Conservation (phyloP, 495 filamentous ascomycete species). For the Glonium stellatum region DNA sequence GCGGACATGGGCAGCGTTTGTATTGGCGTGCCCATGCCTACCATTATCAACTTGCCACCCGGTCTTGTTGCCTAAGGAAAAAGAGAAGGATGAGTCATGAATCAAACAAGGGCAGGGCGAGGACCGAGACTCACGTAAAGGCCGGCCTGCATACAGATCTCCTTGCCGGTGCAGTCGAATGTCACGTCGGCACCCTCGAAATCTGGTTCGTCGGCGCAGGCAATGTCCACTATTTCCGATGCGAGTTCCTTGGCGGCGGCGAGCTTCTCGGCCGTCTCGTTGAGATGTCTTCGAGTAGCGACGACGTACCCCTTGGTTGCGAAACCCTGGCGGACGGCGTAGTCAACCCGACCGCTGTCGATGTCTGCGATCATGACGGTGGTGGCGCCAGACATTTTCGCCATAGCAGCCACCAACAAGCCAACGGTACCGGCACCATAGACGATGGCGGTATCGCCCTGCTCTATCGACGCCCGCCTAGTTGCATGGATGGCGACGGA, state of each 20-base stretch:
- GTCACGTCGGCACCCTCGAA: conserved; percentile 31
- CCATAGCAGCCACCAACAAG: conserved; percentile 31
- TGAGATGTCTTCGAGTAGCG: conserved; percentile 18
- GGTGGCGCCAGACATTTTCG: conserved; percentile 28
- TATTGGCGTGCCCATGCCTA: conserved; percentile 34
- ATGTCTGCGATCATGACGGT: conserved; percentile 33
- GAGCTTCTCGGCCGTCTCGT: conserved; percentile 22
- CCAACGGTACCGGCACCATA: conserved; percentile 34
- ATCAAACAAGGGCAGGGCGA: background rate
- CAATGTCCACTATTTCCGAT: conserved; percentile 23
- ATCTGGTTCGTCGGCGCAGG: conserved; percentile 24
- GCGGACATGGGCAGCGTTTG: conserved; percentile 33
- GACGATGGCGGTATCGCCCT: conserved; percentile 31
- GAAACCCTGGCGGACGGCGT: conserved; percentile 29
- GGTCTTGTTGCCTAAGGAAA: conserved; percentile 31
- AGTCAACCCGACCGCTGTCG: conserved; percentile 29
- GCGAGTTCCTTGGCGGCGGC: conserved; percentile 27
- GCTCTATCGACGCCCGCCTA: conserved; percentile 27
- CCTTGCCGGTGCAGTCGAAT: conserved; percentile 35
- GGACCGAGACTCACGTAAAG: conserved; percentile 27
- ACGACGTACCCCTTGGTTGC: conserved; percentile 30
- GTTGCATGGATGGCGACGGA: conserved; percentile 32
- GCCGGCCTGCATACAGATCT: conserved; percentile 32
- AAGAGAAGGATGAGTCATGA: background rate
- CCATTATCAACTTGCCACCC: conserved; percentile 31